Evolutionary conservation across 139 green algal species (phyloP).

Genomic region (Chlorella sp.): DNA sequence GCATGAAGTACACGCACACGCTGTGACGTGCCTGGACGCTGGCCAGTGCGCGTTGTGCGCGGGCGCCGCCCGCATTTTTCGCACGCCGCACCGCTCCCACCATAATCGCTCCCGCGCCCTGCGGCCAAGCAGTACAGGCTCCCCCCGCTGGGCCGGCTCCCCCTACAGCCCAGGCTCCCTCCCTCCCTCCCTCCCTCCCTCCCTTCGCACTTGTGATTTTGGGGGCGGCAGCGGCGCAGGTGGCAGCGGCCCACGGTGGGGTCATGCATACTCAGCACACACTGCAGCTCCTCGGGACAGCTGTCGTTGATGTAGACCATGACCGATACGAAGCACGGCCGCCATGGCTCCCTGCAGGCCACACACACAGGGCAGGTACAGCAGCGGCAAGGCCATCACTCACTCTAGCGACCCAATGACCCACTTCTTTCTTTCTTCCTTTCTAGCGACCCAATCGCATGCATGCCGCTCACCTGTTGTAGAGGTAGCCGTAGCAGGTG

Average conservation of each 20-base stretch:
- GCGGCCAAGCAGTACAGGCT: not conserved
- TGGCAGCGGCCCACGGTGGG: not conserved
- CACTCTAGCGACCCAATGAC: no score
- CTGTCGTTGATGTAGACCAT: constrained; percentile 70
- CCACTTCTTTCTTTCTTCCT: no score
- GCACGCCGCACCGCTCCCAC: no score
- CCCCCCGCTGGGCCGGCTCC: constrained; percentile 3
- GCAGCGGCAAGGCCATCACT: no score
- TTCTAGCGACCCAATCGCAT: not conserved
- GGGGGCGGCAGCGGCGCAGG: not conserved
- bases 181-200: not conserved
- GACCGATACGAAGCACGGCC: constrained; percentile 66
- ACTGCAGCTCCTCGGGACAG: constrained; percentile 52
- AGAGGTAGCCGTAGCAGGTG: constrained; percentile 57
- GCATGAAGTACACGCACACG: no score
- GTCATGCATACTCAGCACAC: no score
- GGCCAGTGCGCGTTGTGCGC: no score
- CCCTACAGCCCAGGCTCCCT: constrained; percentile 4
- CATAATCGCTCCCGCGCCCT: no score
- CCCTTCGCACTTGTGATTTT: not conserved
- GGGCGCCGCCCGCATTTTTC: no score
- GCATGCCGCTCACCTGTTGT: constrained; percentile 39
- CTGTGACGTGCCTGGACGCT: no score
- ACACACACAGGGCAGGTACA: no score
- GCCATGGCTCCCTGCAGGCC: constrained; percentile 43